phyloP scores from a whole-genome alignment of 148 eudicot species.

The Simmondsia chinensis region DNA sequence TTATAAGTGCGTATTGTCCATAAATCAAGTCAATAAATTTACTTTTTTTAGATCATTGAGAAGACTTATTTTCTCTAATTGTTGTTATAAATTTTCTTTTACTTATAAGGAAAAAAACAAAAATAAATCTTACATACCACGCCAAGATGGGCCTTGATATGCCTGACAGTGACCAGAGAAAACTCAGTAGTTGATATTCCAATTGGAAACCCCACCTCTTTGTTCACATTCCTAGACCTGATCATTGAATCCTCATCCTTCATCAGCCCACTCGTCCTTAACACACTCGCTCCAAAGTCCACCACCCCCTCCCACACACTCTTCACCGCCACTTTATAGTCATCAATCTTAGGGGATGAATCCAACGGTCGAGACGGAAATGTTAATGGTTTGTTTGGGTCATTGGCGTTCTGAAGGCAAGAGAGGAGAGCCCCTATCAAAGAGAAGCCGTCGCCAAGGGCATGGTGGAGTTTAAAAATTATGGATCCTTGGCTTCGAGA shows the following conservation, averaged over 20 bases:
- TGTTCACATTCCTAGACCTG: constrained; percentile 20
- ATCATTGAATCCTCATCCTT: constrained; percentile 24
- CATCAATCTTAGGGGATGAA: too few species aligned
- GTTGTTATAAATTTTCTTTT: too few species aligned
- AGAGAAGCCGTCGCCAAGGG: constrained; percentile 12
- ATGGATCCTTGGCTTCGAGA: constrained; percentile 8
- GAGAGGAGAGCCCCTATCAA: constrained; percentile 10
- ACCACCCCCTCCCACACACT: too few species aligned
- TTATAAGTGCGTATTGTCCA: too few species aligned
- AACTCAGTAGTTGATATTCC: constrained; percentile 9
- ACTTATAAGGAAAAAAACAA: neutral
- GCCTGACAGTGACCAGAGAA: constrained; percentile 19
- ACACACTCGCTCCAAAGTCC: constrained; percentile 16
- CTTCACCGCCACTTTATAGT: too few species aligned
- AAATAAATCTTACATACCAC: constrained; percentile 25
- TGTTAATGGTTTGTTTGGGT: constrained; percentile 9
- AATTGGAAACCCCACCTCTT: constrained; percentile 3
- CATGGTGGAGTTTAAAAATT: constrained; percentile 16
- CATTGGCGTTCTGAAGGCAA: constrained; percentile 4
- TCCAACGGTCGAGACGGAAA: too few species aligned
- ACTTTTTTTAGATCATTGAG: too few species aligned
- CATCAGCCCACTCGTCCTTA: constrained; percentile 2
- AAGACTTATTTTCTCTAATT: too few species aligned
- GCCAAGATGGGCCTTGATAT: constrained; percentile 21
- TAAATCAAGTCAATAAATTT: too few species aligned